phyloP scores from a whole-genome alignment of 2,329 filamentous ascomycete genomes.

The Bimuria novae-zelandiae region DNA sequence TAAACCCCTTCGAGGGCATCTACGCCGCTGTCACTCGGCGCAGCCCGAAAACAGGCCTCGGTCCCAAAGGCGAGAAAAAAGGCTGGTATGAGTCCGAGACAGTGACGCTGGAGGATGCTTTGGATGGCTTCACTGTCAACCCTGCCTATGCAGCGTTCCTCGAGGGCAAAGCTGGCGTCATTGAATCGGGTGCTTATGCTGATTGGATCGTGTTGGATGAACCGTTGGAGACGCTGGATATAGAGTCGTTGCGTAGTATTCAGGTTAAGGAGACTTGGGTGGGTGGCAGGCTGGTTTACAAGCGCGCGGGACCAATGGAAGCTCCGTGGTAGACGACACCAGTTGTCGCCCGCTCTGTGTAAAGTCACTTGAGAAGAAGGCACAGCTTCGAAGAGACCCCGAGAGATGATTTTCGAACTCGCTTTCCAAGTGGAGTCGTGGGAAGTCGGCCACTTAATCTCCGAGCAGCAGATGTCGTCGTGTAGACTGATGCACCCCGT shows the following conservation, averaged over 20 bases:
- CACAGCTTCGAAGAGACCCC: too few relatives aligned
- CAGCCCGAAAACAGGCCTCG: constrained; percentile 56
- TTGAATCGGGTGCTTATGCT: constrained; percentile 64
- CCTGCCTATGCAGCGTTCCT: constrained; percentile 64
- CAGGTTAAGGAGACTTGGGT: constrained; percentile 72
- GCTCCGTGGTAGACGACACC: constrained; percentile 3
- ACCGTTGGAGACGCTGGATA: constrained; percentile 56
- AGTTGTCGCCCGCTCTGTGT: background rate
- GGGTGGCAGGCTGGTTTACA: constrained; percentile 55
- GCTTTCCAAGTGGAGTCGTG: too few relatives aligned
- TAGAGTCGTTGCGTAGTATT: constrained; percentile 58
- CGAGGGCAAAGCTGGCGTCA: constrained; percentile 63
- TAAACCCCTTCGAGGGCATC: constrained; percentile 69
- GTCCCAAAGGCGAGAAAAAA: constrained; percentile 50
- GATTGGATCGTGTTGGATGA: constrained; percentile 73
- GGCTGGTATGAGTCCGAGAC: constrained; percentile 67
- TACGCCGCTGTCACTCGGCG: constrained; percentile 69
- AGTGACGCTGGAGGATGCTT: constrained; percentile 62
- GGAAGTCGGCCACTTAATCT: too few relatives aligned
- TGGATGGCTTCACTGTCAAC: constrained; percentile 65
- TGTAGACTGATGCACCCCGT: too few relatives aligned
- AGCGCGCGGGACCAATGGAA: constrained; percentile 20
- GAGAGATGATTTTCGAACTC: too few relatives aligned
- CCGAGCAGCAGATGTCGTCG: too few relatives aligned
- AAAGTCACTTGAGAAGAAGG: background rate